Base-by-base conservation (phyloP, 1,284 basidiomycete species). In the Ceratobasidium sp. region DNA sequence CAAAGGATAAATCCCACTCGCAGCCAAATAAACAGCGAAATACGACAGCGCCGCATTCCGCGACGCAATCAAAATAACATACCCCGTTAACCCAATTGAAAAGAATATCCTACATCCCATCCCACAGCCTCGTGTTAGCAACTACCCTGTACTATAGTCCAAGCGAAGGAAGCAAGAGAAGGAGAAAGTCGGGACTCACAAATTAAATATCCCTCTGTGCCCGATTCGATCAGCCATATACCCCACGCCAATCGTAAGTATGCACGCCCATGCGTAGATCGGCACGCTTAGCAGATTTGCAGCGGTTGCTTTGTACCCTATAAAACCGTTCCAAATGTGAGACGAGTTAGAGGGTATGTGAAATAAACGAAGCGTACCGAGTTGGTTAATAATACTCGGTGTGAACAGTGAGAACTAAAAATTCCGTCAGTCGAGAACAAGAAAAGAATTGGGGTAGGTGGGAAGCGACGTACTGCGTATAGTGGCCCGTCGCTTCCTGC, bases 281-380 rank as follows among this genome's bases (percentile, higher is more conserved):
- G 90, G 90, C 0, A 91, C 89, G 7, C 89, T 89, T 67, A 93
- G 82, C 33, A 93, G 84, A 81, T 94, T 93, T n/a, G 92, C 92
- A 1, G 85, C 85, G 0, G 91, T 92, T 4, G 92, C 91, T 15
- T 83, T 83, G 82, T 86, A 94, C 4, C 92, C 91, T 67, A 51
- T 2, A 73, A 33, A 41, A 19, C 48, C 5, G 45, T 14, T 56
- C 36, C 36, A 11, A 31, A 36, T 33, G 4, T 63, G 31, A 33
- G 50, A 63, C 22, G 29, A 24, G 45, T 71, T 33, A 48, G 9
- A 66, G 2, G 78, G 36, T 0, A 3, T 8, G 27, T 11, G 29
- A 8, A n/a, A 57, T 33, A 77, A 78, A 8, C 31, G 19, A 36
- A 17, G 27, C 48, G 41, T 48, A 62, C 56, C 51, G 29, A 73